Evolutionary conservation across 1,284 basidiomycete species (phyloP).

Genomic region (Rhodofomes roseus): DNA sequence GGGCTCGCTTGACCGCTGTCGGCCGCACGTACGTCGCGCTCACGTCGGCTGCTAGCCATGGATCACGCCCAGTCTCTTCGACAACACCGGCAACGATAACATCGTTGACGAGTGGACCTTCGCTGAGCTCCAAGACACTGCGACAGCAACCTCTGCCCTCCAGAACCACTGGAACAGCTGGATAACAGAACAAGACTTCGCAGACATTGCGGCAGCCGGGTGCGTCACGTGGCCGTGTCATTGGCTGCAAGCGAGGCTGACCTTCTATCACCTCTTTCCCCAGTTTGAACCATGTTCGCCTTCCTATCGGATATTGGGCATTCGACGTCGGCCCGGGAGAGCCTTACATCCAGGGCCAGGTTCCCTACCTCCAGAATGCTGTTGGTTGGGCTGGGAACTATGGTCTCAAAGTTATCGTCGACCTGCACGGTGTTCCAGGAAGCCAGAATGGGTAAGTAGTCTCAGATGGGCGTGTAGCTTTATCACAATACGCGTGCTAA

Average conservation of each 20-base stretch:
- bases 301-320: slow-evolving; percentile 93
- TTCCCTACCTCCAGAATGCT: slow-evolving; percentile 70
- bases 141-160: slow-evolving; percentile 46
- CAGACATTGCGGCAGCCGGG: slow-evolving; percentile 72
- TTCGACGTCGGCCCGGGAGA: slow-evolving; percentile 79
- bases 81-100: slow-evolving; percentile 63
- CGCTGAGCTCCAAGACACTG: slow-evolving; percentile 52
- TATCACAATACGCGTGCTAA: neutral
- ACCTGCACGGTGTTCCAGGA: slow-evolving; percentile 82
- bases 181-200: slow-evolving; percentile 78
- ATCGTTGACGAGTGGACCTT: slow-evolving; percentile 90
- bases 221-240: slow-evolving; percentile 31
- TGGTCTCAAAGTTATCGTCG: slow-evolving; percentile 79
- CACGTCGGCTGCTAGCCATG: slow-evolving; percentile 50
- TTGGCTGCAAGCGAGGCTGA: slow-evolving; percentile 6
- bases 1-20: neutral
- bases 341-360: slow-evolving; percentile 81
- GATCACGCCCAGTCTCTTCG: slow-evolving; percentile 87
- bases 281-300: slow-evolving; percentile 80
- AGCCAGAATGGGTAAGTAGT: slow-evolving; percentile 72
- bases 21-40: slow-evolving; percentile 9
- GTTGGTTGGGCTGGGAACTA: slow-evolving; percentile 76
- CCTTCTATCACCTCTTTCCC: slow-evolving; percentile 8
- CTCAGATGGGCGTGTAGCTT: neutral
- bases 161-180: slow-evolving; percentile 76